Evolutionary conservation across 805 yeast genomes (phyloP), one percentile per base, ranked within the genome.

Genomic region (Wickerhamomyces pijperi): DNA sequence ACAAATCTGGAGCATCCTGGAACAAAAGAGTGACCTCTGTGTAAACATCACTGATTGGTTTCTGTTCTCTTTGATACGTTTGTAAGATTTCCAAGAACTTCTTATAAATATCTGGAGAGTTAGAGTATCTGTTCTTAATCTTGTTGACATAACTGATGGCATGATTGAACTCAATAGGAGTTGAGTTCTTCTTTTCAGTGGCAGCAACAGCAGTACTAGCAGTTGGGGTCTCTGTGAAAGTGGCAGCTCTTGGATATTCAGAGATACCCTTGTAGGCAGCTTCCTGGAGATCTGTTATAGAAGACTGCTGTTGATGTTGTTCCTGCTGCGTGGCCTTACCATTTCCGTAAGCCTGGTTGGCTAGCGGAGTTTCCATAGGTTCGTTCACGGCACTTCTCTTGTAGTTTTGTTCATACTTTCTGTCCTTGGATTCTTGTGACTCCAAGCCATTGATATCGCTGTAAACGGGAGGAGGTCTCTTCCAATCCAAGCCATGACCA

Each of bases 71-170:
- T 64, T 92, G 98, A 57, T 90, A 92, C 35, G 97, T 90, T 59
- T 92, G 98, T 50, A 92, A 66, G 42, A 90, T 92, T 58, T 92
- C 98, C 60, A 94, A 67, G 50, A 92, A 92, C 50, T 80, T 87
- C 62, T 92, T 92, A 67, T 92, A 92, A 42, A 88, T 86, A 53
- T 90, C 97, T 1, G 98, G 98, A 59, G 88, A 95, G 53, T 78
- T 74, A 17, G 94, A 82, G 59, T 87, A 92, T 45, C 97, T 74
- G 40, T 87, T 88, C 59, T 94, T 94, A 56, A 92, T 92, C 62
- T 88, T 87, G 65, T 92, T 92, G 43, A 92, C 99, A 54, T 92
- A 92, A 49, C 81, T 82, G 46, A 92, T 92, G 16, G 98, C 98
- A 58, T 92, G 97, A 58, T 90, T 88, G 67, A 92, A 90, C 63